phyloP scores from a whole-genome alignment of 352 stramenopile species.

The Phytophthora pinifolia region DNA sequence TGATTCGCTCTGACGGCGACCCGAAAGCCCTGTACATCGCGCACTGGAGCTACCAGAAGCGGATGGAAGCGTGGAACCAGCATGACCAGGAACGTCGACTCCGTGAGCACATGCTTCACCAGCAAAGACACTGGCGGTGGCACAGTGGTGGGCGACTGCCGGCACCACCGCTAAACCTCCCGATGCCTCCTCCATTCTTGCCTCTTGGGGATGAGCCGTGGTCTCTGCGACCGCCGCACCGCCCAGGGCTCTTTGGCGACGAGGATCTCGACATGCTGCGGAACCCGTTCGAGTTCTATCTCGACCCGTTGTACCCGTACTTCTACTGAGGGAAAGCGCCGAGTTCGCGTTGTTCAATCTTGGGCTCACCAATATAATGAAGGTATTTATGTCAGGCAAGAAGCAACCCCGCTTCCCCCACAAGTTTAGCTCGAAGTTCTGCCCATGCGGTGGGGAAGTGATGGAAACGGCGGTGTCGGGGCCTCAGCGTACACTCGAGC shows the following conservation, averaged over 20 bases:
- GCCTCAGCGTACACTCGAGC: constrained; percentile 19
- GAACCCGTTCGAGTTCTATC: constrained; percentile 19
- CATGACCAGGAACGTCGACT: constrained; percentile 8
- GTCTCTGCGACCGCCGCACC: constrained; percentile 11
- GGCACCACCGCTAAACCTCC: constrained; percentile 13
- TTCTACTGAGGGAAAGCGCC: constrained; percentile 19
- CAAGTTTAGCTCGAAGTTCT: neutral
- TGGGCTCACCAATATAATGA: constrained; percentile 2
- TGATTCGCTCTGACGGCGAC: neutral
- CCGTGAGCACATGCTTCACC: constrained; percentile 5
- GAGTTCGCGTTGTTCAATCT: constrained; percentile 10
- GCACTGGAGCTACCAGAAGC: constrained; percentile 16
- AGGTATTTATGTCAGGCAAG: constrained; percentile 20
- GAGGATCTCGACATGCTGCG: constrained; percentile 14
- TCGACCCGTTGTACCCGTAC: constrained; percentile 7
- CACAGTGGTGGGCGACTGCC: constrained; percentile 7
- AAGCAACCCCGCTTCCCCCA: constrained; percentile 7
- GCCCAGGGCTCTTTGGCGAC: constrained; percentile 14
- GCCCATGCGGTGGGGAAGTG: constrained; percentile 29
- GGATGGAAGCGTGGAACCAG: constrained; percentile 19
- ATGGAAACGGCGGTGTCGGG: constrained; percentile 11
- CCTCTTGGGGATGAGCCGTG: constrained; percentile 14
- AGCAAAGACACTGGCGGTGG: constrained; percentile 19
- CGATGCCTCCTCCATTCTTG: constrained; percentile 22
- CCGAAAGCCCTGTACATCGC: constrained; percentile 27